A percentile compares a stretch with the other conserved stretches of the same genome.
Evolutionary conservation across 352 stramenopile genomes (phyloP).

Genomic region (Pythium apleroticum): DNA sequence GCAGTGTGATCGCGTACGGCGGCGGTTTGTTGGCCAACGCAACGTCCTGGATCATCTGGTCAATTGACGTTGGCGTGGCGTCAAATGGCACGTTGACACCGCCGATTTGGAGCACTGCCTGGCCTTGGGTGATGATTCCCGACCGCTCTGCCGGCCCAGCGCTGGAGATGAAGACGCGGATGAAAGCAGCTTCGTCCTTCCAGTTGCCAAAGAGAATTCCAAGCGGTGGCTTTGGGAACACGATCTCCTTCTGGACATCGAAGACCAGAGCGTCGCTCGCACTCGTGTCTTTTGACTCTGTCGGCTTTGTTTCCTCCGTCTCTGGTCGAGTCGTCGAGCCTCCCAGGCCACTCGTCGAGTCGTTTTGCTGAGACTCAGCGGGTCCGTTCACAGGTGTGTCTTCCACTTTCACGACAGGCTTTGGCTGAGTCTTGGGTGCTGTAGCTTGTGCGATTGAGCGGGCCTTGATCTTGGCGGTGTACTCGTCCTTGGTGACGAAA

Average conservation of each 20-base stretch:
- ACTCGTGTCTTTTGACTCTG: background rate
- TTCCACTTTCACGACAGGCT: background rate
- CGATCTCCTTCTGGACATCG: constrained; percentile 42
- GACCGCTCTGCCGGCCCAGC: constrained; percentile 69
- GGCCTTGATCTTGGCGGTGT: constrained; percentile 38
- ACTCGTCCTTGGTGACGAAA: constrained; percentile 63
- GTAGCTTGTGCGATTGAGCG: constrained; percentile 12
- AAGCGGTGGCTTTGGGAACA: constrained; percentile 63
- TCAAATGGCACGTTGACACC: constrained; percentile 59
- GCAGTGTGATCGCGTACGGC: constrained; percentile 64
- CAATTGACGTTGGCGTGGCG: constrained; percentile 50
- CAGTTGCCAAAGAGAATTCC: constrained; percentile 85
- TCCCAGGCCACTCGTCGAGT: background rate
- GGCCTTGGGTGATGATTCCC: constrained; percentile 52
- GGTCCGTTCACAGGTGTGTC: background rate
- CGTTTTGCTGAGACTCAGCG: background rate
- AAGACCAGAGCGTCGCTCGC: constrained; percentile 21
- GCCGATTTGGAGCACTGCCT: constrained; percentile 78
- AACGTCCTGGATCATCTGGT: constrained; percentile 70
- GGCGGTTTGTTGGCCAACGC: constrained; percentile 13
- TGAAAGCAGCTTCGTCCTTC: constrained; percentile 74
- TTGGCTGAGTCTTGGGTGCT: constrained; percentile 15
- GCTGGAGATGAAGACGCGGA: constrained; percentile 82
- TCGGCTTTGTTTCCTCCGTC: background rate
- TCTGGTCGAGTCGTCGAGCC: background rate